Base-by-base conservation (phyloP, 352 stramenopile species). In the Phytophthora hibernalis region DNA sequence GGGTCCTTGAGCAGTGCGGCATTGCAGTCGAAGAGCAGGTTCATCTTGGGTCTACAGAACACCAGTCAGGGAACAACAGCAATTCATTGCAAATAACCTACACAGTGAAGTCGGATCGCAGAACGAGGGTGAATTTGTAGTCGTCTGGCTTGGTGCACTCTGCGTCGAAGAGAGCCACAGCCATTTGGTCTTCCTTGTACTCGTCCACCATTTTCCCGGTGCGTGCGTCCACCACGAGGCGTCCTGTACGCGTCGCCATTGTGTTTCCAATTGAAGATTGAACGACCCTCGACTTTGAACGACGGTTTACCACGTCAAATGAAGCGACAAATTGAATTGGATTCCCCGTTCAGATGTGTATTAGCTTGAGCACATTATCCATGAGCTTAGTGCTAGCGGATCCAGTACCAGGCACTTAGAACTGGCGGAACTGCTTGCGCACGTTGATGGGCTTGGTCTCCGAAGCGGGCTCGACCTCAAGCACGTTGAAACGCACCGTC, bases 401-500 rank as follows among this genome's bases (percentile, higher is more conserved):
- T 42, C 26, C 42, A 49, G 57, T 37, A 35, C 44, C 7, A 18
- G 60, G 35, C 68, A 72, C 82, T 97, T 97, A 98, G 83, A 98
- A 99, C 83, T 99, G 93, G 77, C 97, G 96, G 94, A 99, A 99
- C 76, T 98, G 94, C 93, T 99, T 99, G 87, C 98, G 98, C 78
- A 98, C 96, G 82, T 98, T 98, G 69, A 97, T 95, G 51, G 96
- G 89, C 86, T 98, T 97, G 77, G 91, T 97, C 89, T 98, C 98
- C 68, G 90, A 96, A 61, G 90, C 89, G 45, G 96, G 74, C 79
- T 99, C 97, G 79, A 99, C 97, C 64, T 98, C 89, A 35, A n/a
- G n/a, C n/a, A n/a, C n/a, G n/a, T n/a, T n/a, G 91, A 99, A 99
- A 76, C 97, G 95, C 47, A 99, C 97, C 51, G 98, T 99, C 92